A percentile compares a stretch with the other conserved stretches of the same genome.
Evolutionary conservation across 352 stramenopile species (phyloP).

Genomic region (Phytophthora meadii): DNA sequence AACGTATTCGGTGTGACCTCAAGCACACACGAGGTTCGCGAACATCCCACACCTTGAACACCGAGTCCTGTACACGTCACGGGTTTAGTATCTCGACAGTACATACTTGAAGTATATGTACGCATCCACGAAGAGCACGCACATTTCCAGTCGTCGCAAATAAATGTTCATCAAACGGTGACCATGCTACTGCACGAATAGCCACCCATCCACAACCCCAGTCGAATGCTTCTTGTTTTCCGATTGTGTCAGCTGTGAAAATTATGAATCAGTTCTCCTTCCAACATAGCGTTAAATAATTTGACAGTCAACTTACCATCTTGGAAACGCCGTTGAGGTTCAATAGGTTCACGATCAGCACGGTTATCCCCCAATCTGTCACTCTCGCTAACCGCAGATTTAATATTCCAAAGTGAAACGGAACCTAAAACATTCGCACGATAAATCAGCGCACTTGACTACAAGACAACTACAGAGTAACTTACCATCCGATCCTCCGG

Average conservation of each 20-base stretch:
- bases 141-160: constrained; percentile 90
- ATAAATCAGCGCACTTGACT: constrained; percentile 7
- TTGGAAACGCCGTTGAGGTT: constrained; percentile 82
- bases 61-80: constrained; percentile 58
- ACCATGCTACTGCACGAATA: constrained; percentile 81
- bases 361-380: constrained; percentile 1
- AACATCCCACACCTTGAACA: constrained; percentile 88
- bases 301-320: constrained; percentile 55
- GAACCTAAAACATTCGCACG: constrained; percentile 54
- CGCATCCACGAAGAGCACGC: constrained; percentile 17
- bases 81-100: constrained; percentile 1
- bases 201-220: constrained; percentile 88
- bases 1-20: constrained; percentile 82
- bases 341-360: constrained; percentile 38
- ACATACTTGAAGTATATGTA: background rate
- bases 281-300: background rate
- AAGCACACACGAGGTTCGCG: constrained; percentile 80
- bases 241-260: constrained; percentile 72
- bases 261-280: constrained; percentile 12
- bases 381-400: constrained; percentile 29
- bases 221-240: constrained; percentile 85
- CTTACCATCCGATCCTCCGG: constrained; percentile 78
- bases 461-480: background rate
- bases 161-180: constrained; percentile 83
- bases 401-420: constrained; percentile 81